phyloP scores from a whole-genome alignment of 2,329 filamentous ascomycete genomes.

The Colletotrichum euphorbiae region DNA sequence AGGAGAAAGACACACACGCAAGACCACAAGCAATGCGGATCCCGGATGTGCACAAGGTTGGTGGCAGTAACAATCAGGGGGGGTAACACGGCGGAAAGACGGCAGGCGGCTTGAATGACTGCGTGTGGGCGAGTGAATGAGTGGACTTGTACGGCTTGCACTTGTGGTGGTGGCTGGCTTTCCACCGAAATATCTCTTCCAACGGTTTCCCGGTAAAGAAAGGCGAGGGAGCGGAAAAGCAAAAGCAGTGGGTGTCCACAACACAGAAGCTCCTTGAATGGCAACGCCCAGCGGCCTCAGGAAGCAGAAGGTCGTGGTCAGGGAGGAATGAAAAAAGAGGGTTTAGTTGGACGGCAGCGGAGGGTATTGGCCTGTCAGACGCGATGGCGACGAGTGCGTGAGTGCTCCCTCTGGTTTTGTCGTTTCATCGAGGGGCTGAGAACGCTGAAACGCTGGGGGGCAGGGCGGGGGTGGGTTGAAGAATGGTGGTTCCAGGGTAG shows the following conservation, averaged over 20 bases:
- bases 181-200: slow-evolving; percentile 31
- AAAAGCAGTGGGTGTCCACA: slow-evolving; percentile 6
- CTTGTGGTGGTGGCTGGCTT: slow-evolving; percentile 23
- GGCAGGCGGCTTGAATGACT: background rate
- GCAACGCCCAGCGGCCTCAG: background rate
- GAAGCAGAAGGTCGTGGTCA: background rate
- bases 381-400: slow-evolving; percentile 10
- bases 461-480: no score
- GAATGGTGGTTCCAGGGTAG: slow-evolving; percentile 24
- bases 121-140: background rate
- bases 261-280: slow-evolving; percentile 1
- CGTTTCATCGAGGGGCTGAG: slow-evolving; percentile 40
- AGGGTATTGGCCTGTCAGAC: slow-evolving; percentile 39
- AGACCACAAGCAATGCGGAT: slow-evolving; percentile 33
- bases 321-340: slow-evolving; percentile 23
- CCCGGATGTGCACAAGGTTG: slow-evolving; percentile 39
- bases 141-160: slow-evolving; percentile 1
- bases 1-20: slow-evolving; percentile 17
- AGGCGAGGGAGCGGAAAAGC: slow-evolving; percentile 15
- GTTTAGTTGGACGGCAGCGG: slow-evolving; percentile 25
- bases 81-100: slow-evolving; percentile 29
- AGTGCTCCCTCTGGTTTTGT: slow-evolving; percentile 31
- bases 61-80: slow-evolving; percentile 23
- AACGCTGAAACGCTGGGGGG: slow-evolving; percentile 38
- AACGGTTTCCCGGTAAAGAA: slow-evolving; percentile 32